phyloP scores from a whole-genome alignment of 2,329 filamentous ascomycete genomes.

The Dothistroma septosporum region DNA sequence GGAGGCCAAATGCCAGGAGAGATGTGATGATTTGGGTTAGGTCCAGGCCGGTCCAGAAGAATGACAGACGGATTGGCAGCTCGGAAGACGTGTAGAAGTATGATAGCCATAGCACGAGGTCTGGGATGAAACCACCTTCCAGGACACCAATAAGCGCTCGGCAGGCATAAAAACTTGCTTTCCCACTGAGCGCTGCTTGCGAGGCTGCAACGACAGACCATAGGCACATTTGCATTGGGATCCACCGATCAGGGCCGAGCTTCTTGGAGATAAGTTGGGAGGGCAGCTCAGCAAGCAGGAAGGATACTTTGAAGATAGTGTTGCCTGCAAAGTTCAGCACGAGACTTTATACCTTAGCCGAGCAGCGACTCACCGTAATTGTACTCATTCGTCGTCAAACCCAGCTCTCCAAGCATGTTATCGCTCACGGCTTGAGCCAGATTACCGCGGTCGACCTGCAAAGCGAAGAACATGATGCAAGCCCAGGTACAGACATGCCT shows the following conservation, averaged over 20 bases:
- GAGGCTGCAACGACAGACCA: slow-evolving; percentile 10
- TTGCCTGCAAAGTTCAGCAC: slow-evolving; percentile 11
- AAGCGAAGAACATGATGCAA: slow-evolving; percentile 22
- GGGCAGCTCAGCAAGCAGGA: slow-evolving; percentile 26
- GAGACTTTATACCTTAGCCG: background rate
- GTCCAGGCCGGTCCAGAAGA: slow-evolving; percentile 7
- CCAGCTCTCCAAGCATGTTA: slow-evolving; percentile 21
- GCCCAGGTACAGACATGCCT: slow-evolving; percentile 19
- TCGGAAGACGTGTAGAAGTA: slow-evolving; percentile 10
- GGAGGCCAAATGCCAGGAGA: slow-evolving; percentile 17
- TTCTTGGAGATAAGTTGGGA: slow-evolving; percentile 12
- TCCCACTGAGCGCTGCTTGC: slow-evolving; percentile 7
- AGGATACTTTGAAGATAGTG: slow-evolving; percentile 18
- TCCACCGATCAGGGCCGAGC: slow-evolving; percentile 7
- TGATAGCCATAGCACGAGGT: slow-evolving; percentile 7
- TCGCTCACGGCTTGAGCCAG: slow-evolving; percentile 20
- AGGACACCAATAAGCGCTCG: slow-evolving; percentile 7
- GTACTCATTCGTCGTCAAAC: slow-evolving; percentile 27
- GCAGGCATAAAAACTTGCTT: slow-evolving; percentile 6
- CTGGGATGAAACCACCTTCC: slow-evolving; percentile 9
- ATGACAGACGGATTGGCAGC: slow-evolving; percentile 13
- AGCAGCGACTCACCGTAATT: slow-evolving; percentile 17
- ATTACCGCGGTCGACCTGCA: slow-evolving; percentile 25
- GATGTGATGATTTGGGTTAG: slow-evolving; percentile 33
- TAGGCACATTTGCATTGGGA: slow-evolving; percentile 7